Evolutionary conservation across 208 protist species (phyloP).

Genomic region (Jaenimonas drosophilae): DNA sequence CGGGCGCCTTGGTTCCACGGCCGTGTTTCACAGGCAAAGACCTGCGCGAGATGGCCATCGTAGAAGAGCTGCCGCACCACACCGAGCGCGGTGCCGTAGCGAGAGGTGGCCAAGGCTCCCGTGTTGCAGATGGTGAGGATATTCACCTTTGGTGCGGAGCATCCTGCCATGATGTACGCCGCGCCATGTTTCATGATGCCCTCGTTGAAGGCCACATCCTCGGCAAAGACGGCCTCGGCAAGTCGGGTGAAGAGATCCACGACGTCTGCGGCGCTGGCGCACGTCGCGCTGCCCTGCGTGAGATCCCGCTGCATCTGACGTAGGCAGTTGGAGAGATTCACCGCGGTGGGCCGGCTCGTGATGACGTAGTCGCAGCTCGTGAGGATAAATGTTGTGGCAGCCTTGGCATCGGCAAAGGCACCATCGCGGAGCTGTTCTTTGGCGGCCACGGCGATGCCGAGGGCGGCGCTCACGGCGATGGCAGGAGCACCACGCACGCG

Average conservation of each 20-base stretch:
- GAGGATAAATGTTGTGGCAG: constrained; percentile 43
- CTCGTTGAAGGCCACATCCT: constrained; percentile 88
- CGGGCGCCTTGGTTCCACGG: constrained; percentile 93
- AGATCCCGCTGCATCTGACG: constrained; percentile 43
- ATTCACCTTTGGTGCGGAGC: constrained; percentile 24
- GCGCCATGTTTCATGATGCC: constrained; percentile 86
- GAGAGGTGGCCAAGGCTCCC: constrained; percentile 86
- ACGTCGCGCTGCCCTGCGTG: constrained; percentile 6
- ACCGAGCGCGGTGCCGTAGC: constrained; percentile 91
- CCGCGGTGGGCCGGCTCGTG: constrained; percentile 91
- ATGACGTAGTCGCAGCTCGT: constrained; percentile 82
- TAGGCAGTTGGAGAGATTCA: constrained; percentile 93
- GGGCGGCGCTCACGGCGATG: constrained; percentile 92
- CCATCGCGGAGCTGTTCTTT: constrained; percentile 17
- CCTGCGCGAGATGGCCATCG: constrained; percentile 57
- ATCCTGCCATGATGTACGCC: constrained; percentile 48
- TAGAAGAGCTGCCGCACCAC: constrained; percentile 88
- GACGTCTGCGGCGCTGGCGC: constrained; percentile 14
- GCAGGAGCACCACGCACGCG: constrained; percentile 93
- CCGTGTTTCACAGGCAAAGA: constrained; percentile 92
- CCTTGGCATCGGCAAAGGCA: constrained; percentile 14
- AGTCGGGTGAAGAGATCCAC: constrained; percentile 46
- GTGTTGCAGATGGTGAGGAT: constrained; percentile 95
- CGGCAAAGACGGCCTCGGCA: constrained; percentile 81
- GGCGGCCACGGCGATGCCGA: constrained; percentile 86